A percentile compares a stretch with the other conserved stretches of the same genome.
These are phyloP conservation scores for Peronospora destructor DNA, from an alignment of 352 stramenopile species.

Conservation along the genomic window DNA sequence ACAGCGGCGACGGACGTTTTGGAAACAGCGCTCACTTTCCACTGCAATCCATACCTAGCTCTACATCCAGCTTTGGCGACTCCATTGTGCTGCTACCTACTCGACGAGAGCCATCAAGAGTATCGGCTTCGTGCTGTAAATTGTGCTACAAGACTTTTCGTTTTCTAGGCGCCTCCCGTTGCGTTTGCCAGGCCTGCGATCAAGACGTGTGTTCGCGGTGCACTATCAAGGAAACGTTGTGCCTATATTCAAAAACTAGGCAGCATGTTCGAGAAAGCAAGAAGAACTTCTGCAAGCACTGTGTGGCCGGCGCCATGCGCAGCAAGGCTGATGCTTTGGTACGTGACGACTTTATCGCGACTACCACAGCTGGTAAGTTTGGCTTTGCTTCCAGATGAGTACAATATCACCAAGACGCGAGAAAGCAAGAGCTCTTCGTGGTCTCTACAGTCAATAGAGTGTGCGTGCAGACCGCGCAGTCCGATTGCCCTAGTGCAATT, in stretches of 20 bases:
- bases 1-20: constrained; percentile 13
- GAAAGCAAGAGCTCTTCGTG: neutral
- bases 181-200: constrained; percentile 26
- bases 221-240: constrained; percentile 23
- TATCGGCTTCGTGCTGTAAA: constrained; percentile 22
- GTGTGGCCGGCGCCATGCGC: constrained; percentile 27
- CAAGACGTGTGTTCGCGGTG: constrained; percentile 29
- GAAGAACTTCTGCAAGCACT: constrained; percentile 31
- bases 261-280: constrained; percentile 20
- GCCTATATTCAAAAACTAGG: constrained; percentile 18
- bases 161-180: constrained; percentile 27
- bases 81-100: constrained; percentile 22
- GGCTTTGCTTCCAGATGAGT: neutral
- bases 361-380: constrained; percentile 17
- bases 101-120: constrained; percentile 12
- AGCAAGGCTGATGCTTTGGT: constrained; percentile 25
- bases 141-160: constrained; percentile 33
- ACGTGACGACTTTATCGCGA: constrained; percentile 25
- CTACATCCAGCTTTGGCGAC: constrained; percentile 24
- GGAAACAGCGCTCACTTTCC: constrained; percentile 11
- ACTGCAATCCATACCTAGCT: constrained; percentile 18
- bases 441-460: neutral
- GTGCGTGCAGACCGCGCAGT: neutral
- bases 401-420: constrained; percentile 1
- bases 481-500: too few species aligned